phyloP scores from a whole-genome alignment of 768 basidiomycete genomes.

The Hypholoma fasciculare region DNA sequence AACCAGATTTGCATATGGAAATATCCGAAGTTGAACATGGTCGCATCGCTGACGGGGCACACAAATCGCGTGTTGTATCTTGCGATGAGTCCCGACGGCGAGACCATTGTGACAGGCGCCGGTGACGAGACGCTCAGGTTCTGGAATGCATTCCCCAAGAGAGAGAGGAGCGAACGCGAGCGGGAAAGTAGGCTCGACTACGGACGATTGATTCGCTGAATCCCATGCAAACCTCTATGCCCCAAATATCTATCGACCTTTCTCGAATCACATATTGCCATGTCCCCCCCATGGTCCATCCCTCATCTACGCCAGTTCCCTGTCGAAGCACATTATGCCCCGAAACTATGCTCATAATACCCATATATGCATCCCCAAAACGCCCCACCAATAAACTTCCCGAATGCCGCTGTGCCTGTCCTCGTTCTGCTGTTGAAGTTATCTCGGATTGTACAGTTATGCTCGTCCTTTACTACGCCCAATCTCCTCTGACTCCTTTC shows the following conservation, averaged over 20 bases:
- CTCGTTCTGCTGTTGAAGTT: background rate
- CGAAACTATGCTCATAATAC: background rate
- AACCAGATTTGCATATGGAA: conserved; percentile 97
- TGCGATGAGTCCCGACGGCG: conserved; percentile 97
- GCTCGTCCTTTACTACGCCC: background rate
- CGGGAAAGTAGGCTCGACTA: conserved; percentile 49
- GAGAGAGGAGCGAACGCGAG: conserved; percentile 43
- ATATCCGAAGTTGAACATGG: conserved; percentile 92
- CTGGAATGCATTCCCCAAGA: conserved; percentile 96
- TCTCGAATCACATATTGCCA: too few species aligned
- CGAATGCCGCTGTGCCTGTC: background rate
- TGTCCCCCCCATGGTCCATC: too few species aligned
- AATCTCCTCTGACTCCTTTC: background rate
- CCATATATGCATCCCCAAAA: background rate
- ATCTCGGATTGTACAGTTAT: conserved; percentile 1
- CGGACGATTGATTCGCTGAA: conserved; percentile 52
- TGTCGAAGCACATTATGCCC: background rate
- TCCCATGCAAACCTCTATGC: background rate
- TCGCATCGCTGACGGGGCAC: conserved; percentile 92
- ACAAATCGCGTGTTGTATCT: conserved; percentile 94
- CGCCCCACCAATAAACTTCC: background rate
- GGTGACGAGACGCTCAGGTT: conserved; percentile 97
- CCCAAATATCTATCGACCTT: too few species aligned
- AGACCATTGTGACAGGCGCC: conserved; percentile 97
- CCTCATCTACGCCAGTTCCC: too few species aligned